Evolutionary conservation across 768 basidiomycete species (phyloP), one percentile per base, ranked within the genome.

Genomic region (Tubosaeta sp.): DNA sequence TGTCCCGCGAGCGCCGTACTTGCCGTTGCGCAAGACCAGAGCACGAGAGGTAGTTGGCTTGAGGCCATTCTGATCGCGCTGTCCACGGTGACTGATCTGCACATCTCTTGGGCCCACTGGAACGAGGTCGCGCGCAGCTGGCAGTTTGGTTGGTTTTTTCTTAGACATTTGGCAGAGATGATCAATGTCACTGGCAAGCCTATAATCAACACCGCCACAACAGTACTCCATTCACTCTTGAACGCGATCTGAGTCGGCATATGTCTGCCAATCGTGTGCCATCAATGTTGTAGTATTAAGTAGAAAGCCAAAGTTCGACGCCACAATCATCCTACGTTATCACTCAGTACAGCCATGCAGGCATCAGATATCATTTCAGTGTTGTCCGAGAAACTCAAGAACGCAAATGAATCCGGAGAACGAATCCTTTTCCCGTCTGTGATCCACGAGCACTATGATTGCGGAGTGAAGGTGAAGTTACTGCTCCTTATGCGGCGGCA

Each of bases 381-480:
- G 32, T 51, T 91, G 22, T 76, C 80, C 6, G 67, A 69, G n/a
- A 69, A 71, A 48, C 88, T 82, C 64, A 75, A 81, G n/a, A 71
- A 69, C 22, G 89, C 86, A 10, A 70, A 72, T 17, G 72, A 75
- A 32, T 75, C 81, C 12, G 86, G 86, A 1, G 86, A 91, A 63
- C 70, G 91, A 26, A 70, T 86, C 19, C 87, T 88, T 74, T 95
- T 88, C 61, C 82, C 84, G n/a, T 92, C 91, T 1, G 80, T 79
- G 16, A 69, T 84, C 33, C 74, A 78, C 56, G 77, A 76, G 43
- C 80, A 88, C 62, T 57, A 70, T 10, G 88, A 92, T 48, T 62
- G 73, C 34, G 84, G 78, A 22, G 68, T 88, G 50, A 78, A 90
- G 71, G 93, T 91, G 55, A 52, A 72, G 58, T 49, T 48, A 44